A percentile compares a stretch with the other conserved stretches of the same genome.
These are phyloP conservation scores for Ganoderma multipileum DNA, from an alignment of 1,284 basidiomycete genomes.

Conservation along the genomic window DNA sequence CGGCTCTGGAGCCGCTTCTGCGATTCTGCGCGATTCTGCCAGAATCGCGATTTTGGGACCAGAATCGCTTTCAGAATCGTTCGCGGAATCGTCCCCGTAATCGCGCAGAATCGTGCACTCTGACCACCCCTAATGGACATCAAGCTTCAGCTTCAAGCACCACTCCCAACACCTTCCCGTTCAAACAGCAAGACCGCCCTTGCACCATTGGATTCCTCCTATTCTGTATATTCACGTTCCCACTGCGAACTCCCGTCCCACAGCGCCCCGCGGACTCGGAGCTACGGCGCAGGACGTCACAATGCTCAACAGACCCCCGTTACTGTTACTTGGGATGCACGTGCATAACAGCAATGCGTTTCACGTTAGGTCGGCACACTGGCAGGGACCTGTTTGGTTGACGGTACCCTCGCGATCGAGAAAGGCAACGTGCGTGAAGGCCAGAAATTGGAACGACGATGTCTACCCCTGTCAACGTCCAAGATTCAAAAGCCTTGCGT, in stretches of 20 bases:
- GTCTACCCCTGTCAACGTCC: neutral
- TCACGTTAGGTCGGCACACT: neutral
- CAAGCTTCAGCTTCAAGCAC: neutral
- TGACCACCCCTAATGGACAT: neutral
- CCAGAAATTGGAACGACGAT: neutral
- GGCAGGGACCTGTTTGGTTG: neutral
- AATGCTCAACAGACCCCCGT: neutral
- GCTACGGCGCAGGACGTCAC: neutral
- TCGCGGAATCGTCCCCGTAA: too few species aligned
- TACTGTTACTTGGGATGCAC: neutral
- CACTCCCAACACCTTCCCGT: neutral
- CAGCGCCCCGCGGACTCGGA: neutral
- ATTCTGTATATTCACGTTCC: neutral
- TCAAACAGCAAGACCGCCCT: neutral
- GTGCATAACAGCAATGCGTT: neutral
- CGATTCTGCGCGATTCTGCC: too few species aligned
- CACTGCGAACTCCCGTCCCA: neutral
- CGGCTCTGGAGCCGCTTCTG: too few species aligned
- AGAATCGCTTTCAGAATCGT: too few species aligned
- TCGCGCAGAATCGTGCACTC: too few species aligned
- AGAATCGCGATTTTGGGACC: too few species aligned
- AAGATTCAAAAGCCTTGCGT: neutral
- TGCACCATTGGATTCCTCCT: neutral
- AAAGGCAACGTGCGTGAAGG: neutral
- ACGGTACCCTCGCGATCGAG: neutral